Base-by-base conservation (phyloP, 2,329 filamentous ascomycete genomes). In the Exophiala calicioides region DNA sequence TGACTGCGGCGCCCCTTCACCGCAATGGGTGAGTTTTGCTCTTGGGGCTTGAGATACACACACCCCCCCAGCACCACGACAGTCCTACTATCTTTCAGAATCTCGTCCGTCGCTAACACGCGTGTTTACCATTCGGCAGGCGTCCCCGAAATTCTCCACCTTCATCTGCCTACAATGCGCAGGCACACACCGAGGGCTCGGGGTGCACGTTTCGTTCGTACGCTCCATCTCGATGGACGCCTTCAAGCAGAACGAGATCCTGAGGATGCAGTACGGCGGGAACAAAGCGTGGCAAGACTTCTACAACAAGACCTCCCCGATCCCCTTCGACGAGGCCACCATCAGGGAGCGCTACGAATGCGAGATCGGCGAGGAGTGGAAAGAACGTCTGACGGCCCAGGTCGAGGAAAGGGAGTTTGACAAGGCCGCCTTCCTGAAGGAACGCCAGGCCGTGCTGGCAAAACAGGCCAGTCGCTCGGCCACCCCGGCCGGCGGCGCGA, bases 91-190 rank as follows among this genome's bases (percentile, higher is more conserved):
- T 32, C 29, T 29, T 26, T 16, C 26, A 15, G 27, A 21, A 26
- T 10, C 6, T 32, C 44, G n/a, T n/a, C n/a, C n/a, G n/a, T 49
- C n/a, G 27, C 39, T 32, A 21, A 29, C 20, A 15, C 21, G 33
- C n/a, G 21, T 24, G 9, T 19, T 9, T 20, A 9, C 29, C 27
- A 15, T 15, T 19, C 33, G 50, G 19, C 57, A 83, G 80, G 81
- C 82, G 24, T 84, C 90, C 27, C 93, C 93, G 56, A 98, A 98
- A 71, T 95, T 98, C 66, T 91, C 91, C 65, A 88, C 95, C 68
- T 98, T 98, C 75, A 96, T 98, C 78, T 98, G 93, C 71, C 83
- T 98, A 41, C 88, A 86, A 55, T 98, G 93, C 75, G 91, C 90
- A 24, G 93, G 93, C 60, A 88, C 93, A 42, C 93, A 98, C 72